Evolutionary conservation across 257 asterid species (phyloP), one percentile per base, ranked within the genome.

Genomic region (Nicotiana attenuata): DNA sequence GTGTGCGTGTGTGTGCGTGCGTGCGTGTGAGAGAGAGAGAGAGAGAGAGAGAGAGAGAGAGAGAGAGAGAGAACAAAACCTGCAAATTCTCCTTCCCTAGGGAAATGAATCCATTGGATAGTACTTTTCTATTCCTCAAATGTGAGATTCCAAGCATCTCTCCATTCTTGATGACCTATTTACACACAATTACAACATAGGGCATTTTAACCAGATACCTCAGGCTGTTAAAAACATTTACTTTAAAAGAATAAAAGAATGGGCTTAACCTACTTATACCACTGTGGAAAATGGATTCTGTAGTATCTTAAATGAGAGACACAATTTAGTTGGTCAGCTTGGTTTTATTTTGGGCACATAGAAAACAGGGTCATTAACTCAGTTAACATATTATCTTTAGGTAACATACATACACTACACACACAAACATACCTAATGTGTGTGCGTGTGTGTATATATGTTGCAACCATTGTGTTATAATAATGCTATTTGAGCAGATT

Each of bases 131-230:
- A 88, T 93, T 96, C 84, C 98, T 89, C 87, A 96, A 82, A 91
- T 96, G 99, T 24, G 99, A 94, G 71, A 96, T 97, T 38, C 99
- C 99, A 28, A 96, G 93, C 99, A 96, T 96, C 90, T 96, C 99
- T 81, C 99, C 99, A 2, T 96, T 96, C 91, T 90, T 96, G 88
- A 96, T 96, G 84, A 96, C 98, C 99, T 96, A 85, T 38, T 68
- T 35, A 5, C 65, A 87, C 78, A 71, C 29, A 28, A 19, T 71
- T 71, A 71, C 78, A 47, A 22, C 60, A 71, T 59, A 14, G 60
- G 38, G 45, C 35, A 71, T 20, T 45, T 71, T 14, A 71, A 71
- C 33, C 33, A 29, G 33, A 29, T 29, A 29, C 33, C 33, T 29
- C 33, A 29, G 33, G 33, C 4, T 29, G 33, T 29, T 29, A 22